phyloP scores from a whole-genome alignment of 2,329 filamentous ascomycete species.

The Hyphodiscus sp. region DNA sequence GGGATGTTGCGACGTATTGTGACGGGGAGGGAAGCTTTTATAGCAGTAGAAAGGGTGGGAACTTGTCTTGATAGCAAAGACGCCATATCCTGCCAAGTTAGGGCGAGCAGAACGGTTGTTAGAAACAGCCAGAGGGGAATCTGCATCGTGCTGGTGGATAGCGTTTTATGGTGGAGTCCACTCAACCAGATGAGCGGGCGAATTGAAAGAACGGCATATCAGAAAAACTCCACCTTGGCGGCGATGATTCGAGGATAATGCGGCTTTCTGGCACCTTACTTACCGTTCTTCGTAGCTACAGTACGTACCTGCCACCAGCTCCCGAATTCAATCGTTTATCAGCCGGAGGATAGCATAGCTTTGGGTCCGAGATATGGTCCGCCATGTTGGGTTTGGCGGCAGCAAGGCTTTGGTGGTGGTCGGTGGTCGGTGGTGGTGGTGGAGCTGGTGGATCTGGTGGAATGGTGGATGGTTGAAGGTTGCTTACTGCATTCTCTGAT shows the following conservation, averaged over 20 bases:
- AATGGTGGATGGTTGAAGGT: neutral
- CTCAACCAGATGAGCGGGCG: too few relatives aligned
- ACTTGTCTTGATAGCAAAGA: neutral
- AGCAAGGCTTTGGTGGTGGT: too few relatives aligned
- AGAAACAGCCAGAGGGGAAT: constrained; percentile 13
- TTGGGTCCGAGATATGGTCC: too few relatives aligned
- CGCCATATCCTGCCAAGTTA: constrained; percentile 14
- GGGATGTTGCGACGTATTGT: neutral
- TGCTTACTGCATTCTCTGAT: neutral
- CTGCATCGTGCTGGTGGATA: constrained; percentile 8
- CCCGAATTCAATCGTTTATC: neutral
- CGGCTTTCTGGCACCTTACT: too few relatives aligned
- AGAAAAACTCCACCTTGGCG: too few relatives aligned
- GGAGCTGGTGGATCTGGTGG: neutral
- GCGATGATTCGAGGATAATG: too few relatives aligned
- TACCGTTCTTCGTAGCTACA: too few relatives aligned
- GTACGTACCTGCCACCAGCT: too few relatives aligned
- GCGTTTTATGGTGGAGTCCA: neutral
- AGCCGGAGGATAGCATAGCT: neutral
- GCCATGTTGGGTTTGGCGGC: too few relatives aligned
- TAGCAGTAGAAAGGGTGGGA: neutral
- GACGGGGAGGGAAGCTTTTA: constrained; percentile 2
- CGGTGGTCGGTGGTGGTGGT: too few relatives aligned
- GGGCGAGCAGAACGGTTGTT: constrained; percentile 1
- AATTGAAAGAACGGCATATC: too few relatives aligned